Conservation (phyloP, 148 eudicot species). For the Pharnaceum exiguum region DNA sequence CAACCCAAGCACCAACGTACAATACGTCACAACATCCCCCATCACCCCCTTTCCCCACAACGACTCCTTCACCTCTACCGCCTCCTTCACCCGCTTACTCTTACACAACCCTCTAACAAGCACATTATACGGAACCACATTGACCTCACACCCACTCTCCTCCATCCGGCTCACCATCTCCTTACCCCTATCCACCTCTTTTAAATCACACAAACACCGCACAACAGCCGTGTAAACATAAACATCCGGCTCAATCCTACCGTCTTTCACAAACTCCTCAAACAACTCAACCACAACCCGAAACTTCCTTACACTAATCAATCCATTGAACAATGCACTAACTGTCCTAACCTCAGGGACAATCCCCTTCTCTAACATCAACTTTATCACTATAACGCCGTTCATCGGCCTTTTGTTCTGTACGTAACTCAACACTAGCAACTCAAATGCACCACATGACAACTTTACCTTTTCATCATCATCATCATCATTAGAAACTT, state of each 20-base stretch:
- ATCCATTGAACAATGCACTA: slow-evolving; percentile 61
- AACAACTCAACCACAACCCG: slow-evolving; percentile 45
- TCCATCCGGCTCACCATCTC: slow-evolving; percentile 45
- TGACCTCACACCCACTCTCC: slow-evolving; percentile 38
- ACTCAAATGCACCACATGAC: slow-evolving; percentile 52
- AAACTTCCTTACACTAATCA: slow-evolving; percentile 40
- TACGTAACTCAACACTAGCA: slow-evolving; percentile 50
- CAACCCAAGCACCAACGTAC: slow-evolving; percentile 64
- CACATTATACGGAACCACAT: slow-evolving; percentile 65
- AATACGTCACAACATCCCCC: slow-evolving; percentile 66
- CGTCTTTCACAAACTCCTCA: slow-evolving; percentile 27
- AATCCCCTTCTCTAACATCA: slow-evolving; percentile 35
- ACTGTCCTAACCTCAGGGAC: slow-evolving; percentile 71
- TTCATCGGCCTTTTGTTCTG: slow-evolving; percentile 37
- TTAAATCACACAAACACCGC: slow-evolving; percentile 70
- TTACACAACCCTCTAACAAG: slow-evolving; percentile 71
- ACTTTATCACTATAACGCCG: slow-evolving; percentile 34
- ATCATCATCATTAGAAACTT: too few relatives aligned
- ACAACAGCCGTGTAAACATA: slow-evolving; percentile 57
- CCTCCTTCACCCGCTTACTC: slow-evolving; percentile 48
- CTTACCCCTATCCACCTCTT: slow-evolving; percentile 47
- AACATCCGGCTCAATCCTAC: slow-evolving; percentile 37
- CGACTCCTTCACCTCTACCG: slow-evolving; percentile 49
- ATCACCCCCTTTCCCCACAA: slow-evolving; percentile 47
- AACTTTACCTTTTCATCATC: slow-evolving; percentile 28